These are phyloP conservation scores for Huntiella decipiens DNA, from an alignment of 2,329 filamentous ascomycete species.

Conservation along the genomic window DNA sequence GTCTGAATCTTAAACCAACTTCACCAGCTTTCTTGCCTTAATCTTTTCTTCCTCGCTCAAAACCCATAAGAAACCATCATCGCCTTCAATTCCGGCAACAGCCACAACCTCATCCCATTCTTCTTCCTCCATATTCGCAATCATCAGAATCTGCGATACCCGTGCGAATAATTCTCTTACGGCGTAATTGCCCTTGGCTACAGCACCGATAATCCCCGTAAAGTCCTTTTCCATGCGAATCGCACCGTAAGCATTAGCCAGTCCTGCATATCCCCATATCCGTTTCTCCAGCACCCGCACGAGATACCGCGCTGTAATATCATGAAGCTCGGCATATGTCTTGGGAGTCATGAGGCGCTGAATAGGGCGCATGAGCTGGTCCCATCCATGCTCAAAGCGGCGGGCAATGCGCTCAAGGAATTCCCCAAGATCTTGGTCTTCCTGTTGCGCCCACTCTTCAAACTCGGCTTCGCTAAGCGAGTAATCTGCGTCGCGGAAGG, in stretches of 20 bases:
- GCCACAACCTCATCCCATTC: slow-evolving; percentile 65
- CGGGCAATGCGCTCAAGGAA: slow-evolving; percentile 50
- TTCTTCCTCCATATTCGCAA: slow-evolving; percentile 88
- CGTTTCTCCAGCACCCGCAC: slow-evolving; percentile 70
- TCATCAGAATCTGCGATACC: slow-evolving; percentile 62
- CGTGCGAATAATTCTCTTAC: slow-evolving; percentile 59
- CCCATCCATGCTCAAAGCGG: slow-evolving; percentile 73
- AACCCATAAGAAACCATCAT: slow-evolving; percentile 53
- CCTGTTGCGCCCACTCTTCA: slow-evolving; percentile 32
- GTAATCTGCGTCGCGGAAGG: slow-evolving; percentile 87
- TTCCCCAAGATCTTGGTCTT: slow-evolving; percentile 27
- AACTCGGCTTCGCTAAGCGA: slow-evolving; percentile 44
- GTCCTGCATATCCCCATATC: slow-evolving; percentile 60
- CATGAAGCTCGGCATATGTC: slow-evolving; percentile 59
- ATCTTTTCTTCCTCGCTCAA: slow-evolving; percentile 54
- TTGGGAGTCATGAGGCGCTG: slow-evolving; percentile 63
- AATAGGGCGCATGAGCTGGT: slow-evolving; percentile 66
- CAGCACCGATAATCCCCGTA: slow-evolving; percentile 49
- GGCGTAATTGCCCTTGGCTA: slow-evolving; percentile 54
- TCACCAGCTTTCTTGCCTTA: slow-evolving; percentile 51
- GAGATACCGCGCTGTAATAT: slow-evolving; percentile 55
- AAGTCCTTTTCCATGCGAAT: slow-evolving; percentile 73
- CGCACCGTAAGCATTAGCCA: slow-evolving; percentile 64
- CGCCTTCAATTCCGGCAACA: slow-evolving; percentile 15
- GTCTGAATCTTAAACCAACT: slow-evolving; percentile 8